These are phyloP conservation scores for Plasmodium gonderi DNA, from an alignment of 169 alveolate species.

Conservation along the genomic window DNA sequence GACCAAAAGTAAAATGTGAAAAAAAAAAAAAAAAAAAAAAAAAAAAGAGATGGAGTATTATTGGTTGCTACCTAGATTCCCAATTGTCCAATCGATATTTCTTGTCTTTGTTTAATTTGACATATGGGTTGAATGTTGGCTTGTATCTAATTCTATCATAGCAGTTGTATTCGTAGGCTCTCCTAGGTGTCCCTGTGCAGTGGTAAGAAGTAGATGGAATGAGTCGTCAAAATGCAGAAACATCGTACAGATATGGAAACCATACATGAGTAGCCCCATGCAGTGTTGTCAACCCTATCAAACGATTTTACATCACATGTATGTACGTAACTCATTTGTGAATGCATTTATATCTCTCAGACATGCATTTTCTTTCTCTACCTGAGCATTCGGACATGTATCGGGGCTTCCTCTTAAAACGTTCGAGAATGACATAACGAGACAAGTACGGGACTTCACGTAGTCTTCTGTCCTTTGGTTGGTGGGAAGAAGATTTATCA, in stretches of 20 bases:
- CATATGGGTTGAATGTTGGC: constrained; percentile 91
- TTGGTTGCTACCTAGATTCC: constrained; percentile 86
- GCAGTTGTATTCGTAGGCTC: constrained; percentile 86
- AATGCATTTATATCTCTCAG: too few species aligned
- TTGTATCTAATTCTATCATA: constrained; percentile 87
- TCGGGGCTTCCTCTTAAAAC: constrained; percentile 82
- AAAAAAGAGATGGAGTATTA: background rate
- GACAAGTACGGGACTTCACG: constrained; percentile 89
- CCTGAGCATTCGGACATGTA: constrained; percentile 88
- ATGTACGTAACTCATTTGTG: too few species aligned
- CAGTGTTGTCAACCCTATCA: too few species aligned
- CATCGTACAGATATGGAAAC: too few species aligned
- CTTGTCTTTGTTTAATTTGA: constrained; percentile 85
- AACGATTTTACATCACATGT: too few species aligned
- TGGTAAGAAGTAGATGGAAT: background rate
- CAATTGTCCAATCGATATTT: constrained; percentile 88
- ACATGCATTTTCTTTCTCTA: background rate
- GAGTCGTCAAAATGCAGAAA: too few species aligned
- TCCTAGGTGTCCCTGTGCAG: constrained; percentile 87
- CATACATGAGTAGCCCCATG: too few species aligned
- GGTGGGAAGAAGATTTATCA: background rate
- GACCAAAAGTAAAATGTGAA: background rate
- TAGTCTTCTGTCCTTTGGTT: constrained; percentile 82
- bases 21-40: background rate
- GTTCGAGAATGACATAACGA: constrained; percentile 83